Conservation (phyloP, 23 red algal species). For the Agarophyton chilense region DNA sequence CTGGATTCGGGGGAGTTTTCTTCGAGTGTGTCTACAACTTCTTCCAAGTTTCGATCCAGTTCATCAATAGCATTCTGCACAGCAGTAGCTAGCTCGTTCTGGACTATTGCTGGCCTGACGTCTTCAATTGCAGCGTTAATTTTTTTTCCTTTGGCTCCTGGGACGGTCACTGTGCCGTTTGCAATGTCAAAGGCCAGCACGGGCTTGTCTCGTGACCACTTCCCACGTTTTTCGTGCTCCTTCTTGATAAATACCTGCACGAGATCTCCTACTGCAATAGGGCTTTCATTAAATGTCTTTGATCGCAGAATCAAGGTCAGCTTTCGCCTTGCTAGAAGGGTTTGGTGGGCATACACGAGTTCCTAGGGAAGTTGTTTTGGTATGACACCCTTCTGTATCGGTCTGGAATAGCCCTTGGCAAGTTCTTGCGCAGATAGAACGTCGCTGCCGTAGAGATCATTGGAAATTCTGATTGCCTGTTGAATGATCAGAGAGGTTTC, state of each 20-base stretch:
- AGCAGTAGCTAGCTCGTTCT: too few species aligned
- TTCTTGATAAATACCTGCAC: conserved; percentile 17
- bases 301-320: conserved; percentile 21
- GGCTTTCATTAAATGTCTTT: not conserved
- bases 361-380: not conserved
- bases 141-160: not conserved
- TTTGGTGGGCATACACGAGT: not conserved
- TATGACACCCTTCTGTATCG: not conserved
- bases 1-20: too few species aligned
- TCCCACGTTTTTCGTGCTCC: not conserved
- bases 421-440: conserved; percentile 16
- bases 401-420: conserved; percentile 26
- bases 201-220: not conserved
- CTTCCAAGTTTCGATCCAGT: too few species aligned
- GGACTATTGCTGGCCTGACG: too few species aligned
- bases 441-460: conserved; percentile 42
- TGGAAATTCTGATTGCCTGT: conserved; percentile 13
- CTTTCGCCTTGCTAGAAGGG: conserved; percentile 8
- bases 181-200: not conserved
- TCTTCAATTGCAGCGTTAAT: too few species aligned
- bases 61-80: too few species aligned
- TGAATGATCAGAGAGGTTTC: not conserved
- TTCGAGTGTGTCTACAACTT: too few species aligned
- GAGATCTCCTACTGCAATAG: conserved; percentile 21
- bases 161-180: conserved; percentile 3